phyloP scores from a whole-genome alignment of 805 yeast species.

The Alloascoidea africana region DNA sequence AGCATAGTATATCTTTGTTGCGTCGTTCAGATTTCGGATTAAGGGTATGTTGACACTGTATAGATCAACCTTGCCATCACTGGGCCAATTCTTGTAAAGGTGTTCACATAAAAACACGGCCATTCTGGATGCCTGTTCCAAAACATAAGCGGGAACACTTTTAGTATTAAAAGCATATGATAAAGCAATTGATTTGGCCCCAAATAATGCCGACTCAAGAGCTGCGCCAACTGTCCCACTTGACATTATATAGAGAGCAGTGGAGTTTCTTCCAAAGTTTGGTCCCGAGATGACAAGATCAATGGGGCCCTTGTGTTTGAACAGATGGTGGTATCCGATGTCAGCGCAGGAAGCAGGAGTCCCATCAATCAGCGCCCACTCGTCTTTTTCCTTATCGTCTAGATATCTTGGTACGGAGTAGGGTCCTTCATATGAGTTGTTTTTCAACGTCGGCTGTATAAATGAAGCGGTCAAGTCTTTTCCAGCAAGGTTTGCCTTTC shows the following conservation, averaged over 20 bases:
- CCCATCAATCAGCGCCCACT: constrained; percentile 81
- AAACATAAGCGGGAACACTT: constrained; percentile 25
- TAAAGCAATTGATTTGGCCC: constrained; percentile 56
- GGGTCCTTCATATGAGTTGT: constrained; percentile 17
- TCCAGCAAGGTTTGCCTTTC: constrained; percentile 78
- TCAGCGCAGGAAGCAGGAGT: constrained; percentile 96
- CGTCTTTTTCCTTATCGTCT: constrained; percentile 28
- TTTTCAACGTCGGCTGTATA: background rate
- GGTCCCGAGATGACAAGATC: constrained; percentile 93
- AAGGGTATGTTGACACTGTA: constrained; percentile 82
- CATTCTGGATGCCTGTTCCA: constrained; percentile 45
- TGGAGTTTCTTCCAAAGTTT: constrained; percentile 86
- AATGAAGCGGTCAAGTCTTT: constrained; percentile 32
- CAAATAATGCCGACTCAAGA: constrained; percentile 71
- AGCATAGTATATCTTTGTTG: constrained; percentile 53
- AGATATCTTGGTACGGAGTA: constrained; percentile 11
- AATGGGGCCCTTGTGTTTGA: constrained; percentile 32
- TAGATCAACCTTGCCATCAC: constrained; percentile 37
- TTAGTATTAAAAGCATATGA: constrained; percentile 65
- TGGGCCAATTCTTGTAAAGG: constrained; percentile 43
- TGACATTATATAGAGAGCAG: constrained; percentile 76
- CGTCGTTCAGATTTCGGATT: constrained; percentile 30
- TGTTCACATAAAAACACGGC: constrained; percentile 49
- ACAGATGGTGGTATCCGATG: constrained; percentile 67
- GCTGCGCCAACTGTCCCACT: constrained; percentile 97